Base-by-base conservation (phyloP, 1,139 yeast species). In the Magnusiomyces sp. region DNA sequence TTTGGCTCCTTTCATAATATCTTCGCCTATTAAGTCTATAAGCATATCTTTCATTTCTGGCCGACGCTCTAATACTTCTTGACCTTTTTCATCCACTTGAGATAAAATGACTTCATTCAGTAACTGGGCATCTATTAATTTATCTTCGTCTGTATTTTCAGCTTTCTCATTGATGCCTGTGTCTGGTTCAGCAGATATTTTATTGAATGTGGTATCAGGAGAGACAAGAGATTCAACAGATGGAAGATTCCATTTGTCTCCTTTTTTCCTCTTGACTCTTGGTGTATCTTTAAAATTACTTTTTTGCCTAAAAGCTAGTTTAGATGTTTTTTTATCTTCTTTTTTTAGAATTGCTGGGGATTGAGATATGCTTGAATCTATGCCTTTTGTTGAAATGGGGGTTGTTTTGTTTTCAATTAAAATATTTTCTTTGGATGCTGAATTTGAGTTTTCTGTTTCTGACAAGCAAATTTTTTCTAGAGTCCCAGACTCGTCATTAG, bases 81-180 rank as follows among this genome's bases (percentile, higher is more conserved):
- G n/a, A 4, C 51, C 51, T 34, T 48, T 52, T 16, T 45, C 45
- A 40, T 52, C 52, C 11, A 49, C 42, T 14, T 43, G 38, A 16
- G 34, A 17, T 19, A 44, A 19, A 14, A 39, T 20, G 17, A 23
- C 29, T 23, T 23, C 29, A 23, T 23, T 7, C 7, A 23, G 7
- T 23, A 23, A 23, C 29, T 23, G 29, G 7, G 29, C 4, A 7
- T 39, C 27, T 16, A n/a, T 17, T 19, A 27, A 27, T 9, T 27
- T 39, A 6, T 19, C 42, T 16, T 17, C 31, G 27, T 39, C 42
- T 10, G 27, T 27, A 13, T 39, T 17, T 20, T 39, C 31, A 19
- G 27, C 13, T 10, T n/a, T 7, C 6, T 37, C 40, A n/a, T 37
- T 14, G 9, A 16, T 14, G 19, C 19, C 23, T 16, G 19, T 20